Evolutionary conservation across 371 early-diverging fungal species (phyloP).

Genomic region (Mucor sp.): DNA sequence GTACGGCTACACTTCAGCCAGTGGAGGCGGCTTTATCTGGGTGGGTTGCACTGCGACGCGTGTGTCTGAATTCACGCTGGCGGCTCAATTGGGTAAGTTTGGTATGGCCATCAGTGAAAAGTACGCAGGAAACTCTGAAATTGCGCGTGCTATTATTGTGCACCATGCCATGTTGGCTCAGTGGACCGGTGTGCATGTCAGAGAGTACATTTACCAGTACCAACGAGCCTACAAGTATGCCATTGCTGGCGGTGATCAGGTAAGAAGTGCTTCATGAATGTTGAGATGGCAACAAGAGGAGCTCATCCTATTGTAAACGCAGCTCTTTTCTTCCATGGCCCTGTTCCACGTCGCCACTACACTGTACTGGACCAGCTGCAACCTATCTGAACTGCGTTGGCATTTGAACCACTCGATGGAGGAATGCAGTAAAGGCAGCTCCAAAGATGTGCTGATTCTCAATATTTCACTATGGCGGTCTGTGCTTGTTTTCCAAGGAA

Average conservation of each 20-base stretch:
- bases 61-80: conserved; percentile 32
- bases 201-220: conserved; percentile 36
- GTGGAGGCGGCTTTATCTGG: conserved; percentile 45
- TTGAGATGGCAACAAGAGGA: background rate
- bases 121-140: conserved; percentile 43
- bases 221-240: conserved; percentile 45
- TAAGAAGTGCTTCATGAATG: too few relatives aligned
- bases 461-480: conserved; percentile 37
- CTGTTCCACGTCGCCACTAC: conserved; percentile 37
- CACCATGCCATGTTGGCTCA: conserved; percentile 40
- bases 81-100: conserved; percentile 38
- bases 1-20: conserved; percentile 36
- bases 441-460: conserved; percentile 31
- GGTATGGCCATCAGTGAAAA: conserved; percentile 40
- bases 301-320: background rate
- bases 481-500: conserved; percentile 46
- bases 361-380: conserved; percentile 37
- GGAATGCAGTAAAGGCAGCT: conserved; percentile 32
- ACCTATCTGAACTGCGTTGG: conserved; percentile 35
- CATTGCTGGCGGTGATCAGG: conserved; percentile 44
- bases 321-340: conserved; percentile 43
- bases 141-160: conserved; percentile 39
- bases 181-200: conserved; percentile 39
- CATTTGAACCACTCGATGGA: conserved; percentile 38
- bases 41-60: conserved; percentile 41